phyloP scores from a whole-genome alignment of 805 yeast genomes.

The Starmerella geochares region DNA sequence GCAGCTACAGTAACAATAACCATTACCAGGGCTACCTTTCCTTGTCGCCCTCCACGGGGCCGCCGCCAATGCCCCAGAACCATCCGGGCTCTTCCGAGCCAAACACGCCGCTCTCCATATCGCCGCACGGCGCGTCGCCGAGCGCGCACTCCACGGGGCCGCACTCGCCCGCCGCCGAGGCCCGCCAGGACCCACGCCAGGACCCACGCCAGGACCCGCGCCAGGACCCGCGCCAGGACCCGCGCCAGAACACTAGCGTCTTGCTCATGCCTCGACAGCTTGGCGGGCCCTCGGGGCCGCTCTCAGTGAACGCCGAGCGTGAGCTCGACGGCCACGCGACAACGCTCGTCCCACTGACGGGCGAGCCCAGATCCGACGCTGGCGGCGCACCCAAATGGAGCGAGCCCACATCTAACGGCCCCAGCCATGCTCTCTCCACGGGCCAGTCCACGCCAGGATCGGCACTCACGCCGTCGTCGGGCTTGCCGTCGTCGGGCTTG shows the following conservation, averaged over 20 bases:
- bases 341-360: conserved; percentile 5
- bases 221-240: neutral
- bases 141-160: neutral
- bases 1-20: conserved; percentile 15
- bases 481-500: neutral
- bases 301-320: neutral
- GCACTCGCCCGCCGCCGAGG: neutral
- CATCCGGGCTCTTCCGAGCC: neutral
- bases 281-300: conserved; percentile 3
- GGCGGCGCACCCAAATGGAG: neutral
- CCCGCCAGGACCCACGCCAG: too few species aligned
- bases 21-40: conserved; percentile 3
- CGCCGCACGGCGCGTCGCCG: neutral
- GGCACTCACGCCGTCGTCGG: too few species aligned
- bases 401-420: neutral
- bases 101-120: neutral
- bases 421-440: too few species aligned
- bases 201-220: neutral
- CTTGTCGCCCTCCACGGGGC: neutral
- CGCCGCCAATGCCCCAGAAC: neutral
- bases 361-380: neutral
- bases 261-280: conserved; percentile 22
- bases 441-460: too few species aligned
- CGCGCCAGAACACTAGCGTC: conserved; percentile 11
- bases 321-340: conserved; percentile 1